A percentile compares a stretch with the other conserved stretches of the same genome.
Conservation (phyloP, 805 yeast species). For the Barnettozyma californica region DNA sequence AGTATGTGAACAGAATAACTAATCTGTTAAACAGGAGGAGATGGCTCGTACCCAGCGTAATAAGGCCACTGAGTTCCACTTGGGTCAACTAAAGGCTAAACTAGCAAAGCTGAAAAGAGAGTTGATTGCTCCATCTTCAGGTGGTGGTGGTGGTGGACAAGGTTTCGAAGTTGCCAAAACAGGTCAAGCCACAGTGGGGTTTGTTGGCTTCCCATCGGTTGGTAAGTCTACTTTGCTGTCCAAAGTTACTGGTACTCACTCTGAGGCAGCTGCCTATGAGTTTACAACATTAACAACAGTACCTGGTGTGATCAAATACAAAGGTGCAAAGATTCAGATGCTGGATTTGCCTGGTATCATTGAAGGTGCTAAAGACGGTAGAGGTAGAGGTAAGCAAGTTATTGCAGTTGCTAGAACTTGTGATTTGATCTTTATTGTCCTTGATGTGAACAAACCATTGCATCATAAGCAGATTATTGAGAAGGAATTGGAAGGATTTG, state of each 20-base stretch:
- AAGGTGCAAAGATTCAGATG: constrained; percentile 98
- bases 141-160: constrained; percentile 89
- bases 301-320: constrained; percentile 92
- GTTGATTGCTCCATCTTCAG: constrained; percentile 62
- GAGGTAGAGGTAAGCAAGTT: constrained; percentile 93
- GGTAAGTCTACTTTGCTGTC: constrained; percentile 77
- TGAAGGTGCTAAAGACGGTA: constrained; percentile 89
- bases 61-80: constrained; percentile 94
- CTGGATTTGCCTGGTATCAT: constrained; percentile 85
- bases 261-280: constrained; percentile 97
- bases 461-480: constrained; percentile 93
- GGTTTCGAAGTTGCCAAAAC: constrained; percentile 99
- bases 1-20: background rate
- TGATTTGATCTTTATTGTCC: constrained; percentile 83
- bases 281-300: constrained; percentile 97
- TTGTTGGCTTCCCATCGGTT: constrained; percentile 97
- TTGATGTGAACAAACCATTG: constrained; percentile 94
- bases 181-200: constrained; percentile 96
- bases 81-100: constrained; percentile 96
- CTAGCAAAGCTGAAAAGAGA: constrained; percentile 93
- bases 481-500: constrained; percentile 94
- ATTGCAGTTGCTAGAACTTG: constrained; percentile 99
- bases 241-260: constrained; percentile 89
- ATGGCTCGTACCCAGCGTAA: constrained; percentile 98
- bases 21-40: constrained; percentile 62